Base-by-base conservation (phyloP, 441 rosid species). In the Erodium texanum region DNA sequence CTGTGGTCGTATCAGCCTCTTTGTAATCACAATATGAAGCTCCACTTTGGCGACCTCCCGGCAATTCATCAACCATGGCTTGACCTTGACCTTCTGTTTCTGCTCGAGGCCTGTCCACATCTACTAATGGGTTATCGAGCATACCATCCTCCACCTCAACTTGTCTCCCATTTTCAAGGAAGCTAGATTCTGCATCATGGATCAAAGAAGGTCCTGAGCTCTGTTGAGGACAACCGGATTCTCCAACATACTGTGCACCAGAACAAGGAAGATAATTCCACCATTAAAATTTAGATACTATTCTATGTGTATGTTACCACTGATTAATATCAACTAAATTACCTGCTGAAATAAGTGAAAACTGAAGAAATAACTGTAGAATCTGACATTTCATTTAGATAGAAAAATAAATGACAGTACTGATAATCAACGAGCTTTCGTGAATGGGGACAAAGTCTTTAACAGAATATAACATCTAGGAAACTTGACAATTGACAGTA, bases 201-300 rank as follows among this genome's bases (percentile, higher is more conserved):
- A 64, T 63, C 54, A 76, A 70, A 64, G 45, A 61, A 20, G 78
- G 61, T 72, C 72, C 82, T 48, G 81, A 65, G 69, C 73, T 81
- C 74, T 76, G 82, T 67, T 74, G 79, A 74, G 71, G 73, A 65
- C 75, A 72, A 74, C 81, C 85, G 29, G 83, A 74, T 70, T 82
- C 87, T 52, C 79, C 85, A 68, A 72, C 78, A 67, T 71, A 74
- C 73, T 78, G 82, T 79, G 80, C 78, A 68, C 83, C 86, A 70
- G 85, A 83, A 81, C 81, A 79, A 68, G 87, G 79, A 71, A 82
- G 70, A 92, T 89, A 66, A 71, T 79, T 75, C 62, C 73, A 74
- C 74, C 63, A 64, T 70, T 69, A 66, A 73, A 72, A 50, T 43
- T 66, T 75, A 52, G 75, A 61, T 66, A 69, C 56, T 54, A 71